Percentiles rank a stretch among this genome's conserved stretches.
Evolutionary conservation across 257 asterid species (phyloP).

Genomic region (Solanum ossicruentum): DNA sequence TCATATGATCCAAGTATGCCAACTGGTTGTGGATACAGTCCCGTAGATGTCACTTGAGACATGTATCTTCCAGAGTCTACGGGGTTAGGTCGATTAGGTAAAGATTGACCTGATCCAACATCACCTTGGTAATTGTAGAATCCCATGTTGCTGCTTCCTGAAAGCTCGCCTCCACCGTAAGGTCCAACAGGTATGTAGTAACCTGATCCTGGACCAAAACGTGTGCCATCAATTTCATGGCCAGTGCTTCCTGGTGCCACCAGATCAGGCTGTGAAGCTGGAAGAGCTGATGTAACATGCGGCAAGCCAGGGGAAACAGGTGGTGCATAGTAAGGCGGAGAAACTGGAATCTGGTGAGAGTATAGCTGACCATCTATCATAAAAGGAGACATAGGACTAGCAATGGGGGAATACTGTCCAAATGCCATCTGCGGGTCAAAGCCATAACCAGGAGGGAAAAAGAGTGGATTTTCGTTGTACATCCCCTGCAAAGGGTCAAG

Average conservation of each 20-base stretch:
- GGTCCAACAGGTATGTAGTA: slow-evolving; percentile 83
- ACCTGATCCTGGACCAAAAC: slow-evolving; percentile 74
- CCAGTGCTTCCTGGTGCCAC: slow-evolving; percentile 56
- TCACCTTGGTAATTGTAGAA: slow-evolving; percentile 71
- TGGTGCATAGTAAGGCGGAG: slow-evolving; percentile 62
- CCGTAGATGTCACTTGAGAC: slow-evolving; percentile 75
- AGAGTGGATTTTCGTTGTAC: slow-evolving; percentile 75
- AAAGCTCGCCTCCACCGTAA: slow-evolving; percentile 67
- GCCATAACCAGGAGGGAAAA: slow-evolving; percentile 77
- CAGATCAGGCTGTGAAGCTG: slow-evolving; percentile 64
- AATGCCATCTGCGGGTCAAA: slow-evolving; percentile 84
- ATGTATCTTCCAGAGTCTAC: slow-evolving; percentile 62
- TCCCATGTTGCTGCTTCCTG: slow-evolving; percentile 71
- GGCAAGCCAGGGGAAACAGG: slow-evolving; percentile 85
- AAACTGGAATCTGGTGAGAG: slow-evolving; percentile 72
- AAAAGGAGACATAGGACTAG: slow-evolving; percentile 76
- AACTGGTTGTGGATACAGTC: slow-evolving; percentile 66
- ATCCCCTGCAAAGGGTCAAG: slow-evolving; percentile 48
- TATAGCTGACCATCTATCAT: slow-evolving; percentile 93
- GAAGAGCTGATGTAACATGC: slow-evolving; percentile 53
- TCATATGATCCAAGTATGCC: slow-evolving; percentile 94
- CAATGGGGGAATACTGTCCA: slow-evolving; percentile 90
- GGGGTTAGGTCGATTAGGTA: slow-evolving; percentile 53
- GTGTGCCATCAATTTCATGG: slow-evolving; percentile 71
- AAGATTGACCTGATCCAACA: slow-evolving; percentile 55